Base-by-base conservation (phyloP, 2,329 filamentous ascomycete species). In the Bipolaris zeicola region DNA sequence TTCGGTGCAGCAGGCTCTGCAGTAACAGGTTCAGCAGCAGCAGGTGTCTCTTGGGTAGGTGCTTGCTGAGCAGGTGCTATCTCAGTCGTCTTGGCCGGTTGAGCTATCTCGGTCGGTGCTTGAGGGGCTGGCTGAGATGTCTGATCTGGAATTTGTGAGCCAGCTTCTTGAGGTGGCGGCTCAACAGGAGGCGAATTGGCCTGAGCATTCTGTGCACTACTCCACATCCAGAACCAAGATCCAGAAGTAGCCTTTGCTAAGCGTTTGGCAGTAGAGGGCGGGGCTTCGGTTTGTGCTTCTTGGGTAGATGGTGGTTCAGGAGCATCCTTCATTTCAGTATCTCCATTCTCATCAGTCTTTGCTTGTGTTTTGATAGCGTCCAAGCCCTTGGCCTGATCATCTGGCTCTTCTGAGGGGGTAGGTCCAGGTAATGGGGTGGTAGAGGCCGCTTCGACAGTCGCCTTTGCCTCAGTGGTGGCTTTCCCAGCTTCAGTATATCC, bases 221-320 rank as follows among this genome's bases (percentile, higher is more conserved):
- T 82, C 81, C 81, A 82, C 6, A 77, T 60, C 61, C 80, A 77
- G 58, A 83, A 83, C 81, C 81, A 83, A 10, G 79, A 80, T 37
- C 71, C 66, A 22, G 67, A 64, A 6, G 67, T 53, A 42, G 60
- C 65, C 20, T 57, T 67, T 18, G 64, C 42, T 18, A 67, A 50
- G 3, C 57, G 28, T 39, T 58, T 58, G 18, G 52, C 55, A 7
- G 34, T 47, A 31, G 55, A 36, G 24, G 54, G 44, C 11, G 62
- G 38, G 2, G 59, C 54, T 45, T 69, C 64, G 24, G 62, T 49
- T 18, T 69, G 59, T 14, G 51, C 58, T 11, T 62, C 55, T 28
- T 63, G 36, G 11, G 24, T 34, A 3, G 42, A 46, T 20, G 46
- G 11, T 14, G 56, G 55, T 38, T 47, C n/a, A 20, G 61, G 48